Base-by-base conservation (phyloP, 2,329 filamentous ascomycete genomes). In the Cercospora canescens region DNA sequence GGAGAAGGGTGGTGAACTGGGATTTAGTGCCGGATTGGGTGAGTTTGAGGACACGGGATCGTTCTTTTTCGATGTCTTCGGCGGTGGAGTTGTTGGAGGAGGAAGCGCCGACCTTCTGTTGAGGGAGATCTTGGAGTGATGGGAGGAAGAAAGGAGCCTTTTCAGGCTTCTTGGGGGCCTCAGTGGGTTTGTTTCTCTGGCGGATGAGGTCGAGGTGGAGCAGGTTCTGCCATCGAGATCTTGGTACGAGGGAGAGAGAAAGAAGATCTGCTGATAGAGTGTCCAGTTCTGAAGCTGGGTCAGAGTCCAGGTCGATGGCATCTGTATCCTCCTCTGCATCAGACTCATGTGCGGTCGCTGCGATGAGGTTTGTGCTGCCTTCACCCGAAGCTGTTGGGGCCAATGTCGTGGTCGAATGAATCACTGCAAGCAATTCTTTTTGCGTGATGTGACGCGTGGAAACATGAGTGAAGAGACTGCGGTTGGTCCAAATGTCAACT, bases 61-160 rank as follows among this genome's bases (percentile, higher is more conserved):
- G 72, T 67, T 78, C 76, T 63, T 71, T 70, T 50, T 76, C 75
- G 18, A 76, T 37, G 7, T 73, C 67, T 75, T 77, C 32, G 68
- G 72, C 63, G 60, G 66, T 41, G 52, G 65, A 79, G 6, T 61
- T 41, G 6, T 56, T 32, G 6, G 69, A 63, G 32, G 77, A 41
- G 65, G 63, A 34, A 28, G 67, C 34, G 32, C 54, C 28, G 9
- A 63, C 21, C 21, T 63, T 57, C 24, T 60, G 37, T 30, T 62
- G 52, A 39, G 74, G 71, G 8, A 68, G 63, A 45, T 75, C 72
- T 54, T 84, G 83, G 4, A 90, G 81, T 0, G 90, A 90, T 0
- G 93, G 92, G 4, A 98, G 84, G 83, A 98, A 98, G 84, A 98
- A 98, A 0, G 95, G 96, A 0, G 94, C 94, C 76, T 96, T 96